A percentile compares a stretch with the other conserved stretches of the same genome.
Conservation (phyloP, 805 yeast genomes). For the Cyberlindnera sargentensis region DNA sequence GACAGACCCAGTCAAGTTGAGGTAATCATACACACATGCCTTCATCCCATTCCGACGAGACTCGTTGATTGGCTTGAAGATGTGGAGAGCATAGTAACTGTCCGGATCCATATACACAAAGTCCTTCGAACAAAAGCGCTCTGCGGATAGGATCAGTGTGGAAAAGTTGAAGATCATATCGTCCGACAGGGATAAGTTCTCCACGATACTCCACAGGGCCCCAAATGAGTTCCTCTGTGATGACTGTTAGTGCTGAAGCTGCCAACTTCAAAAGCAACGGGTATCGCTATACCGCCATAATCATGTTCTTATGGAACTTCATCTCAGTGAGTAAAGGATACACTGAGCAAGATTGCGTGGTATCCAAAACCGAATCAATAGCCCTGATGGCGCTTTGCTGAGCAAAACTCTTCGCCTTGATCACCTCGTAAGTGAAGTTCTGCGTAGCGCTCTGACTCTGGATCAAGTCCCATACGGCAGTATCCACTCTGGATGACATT, state of each 20-base stretch:
- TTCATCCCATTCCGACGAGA: slow-evolving; percentile 7
- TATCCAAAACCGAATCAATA: slow-evolving; percentile 3
- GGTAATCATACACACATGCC: slow-evolving; percentile 14
- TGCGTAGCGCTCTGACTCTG: slow-evolving; percentile 1
- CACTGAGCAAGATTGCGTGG: neutral
- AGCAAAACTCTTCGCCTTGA: slow-evolving; percentile 5
- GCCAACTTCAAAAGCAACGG: neutral
- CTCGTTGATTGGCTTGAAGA: slow-evolving; percentile 10
- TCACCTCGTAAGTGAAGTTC: slow-evolving; percentile 4
- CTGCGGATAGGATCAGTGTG: slow-evolving; percentile 1
- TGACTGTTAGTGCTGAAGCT: neutral
- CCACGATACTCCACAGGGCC: slow-evolving; percentile 1
- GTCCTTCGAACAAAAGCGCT: slow-evolving; percentile 4
- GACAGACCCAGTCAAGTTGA: slow-evolving; percentile 23
- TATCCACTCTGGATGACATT: slow-evolving; percentile 3
- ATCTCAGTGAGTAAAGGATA: slow-evolving; percentile 4
- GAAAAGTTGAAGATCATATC: neutral
- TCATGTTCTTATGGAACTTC: slow-evolving; percentile 1
- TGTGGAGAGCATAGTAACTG: slow-evolving; percentile 22
- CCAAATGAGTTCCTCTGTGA: slow-evolving; percentile 4
- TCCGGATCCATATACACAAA: slow-evolving; percentile 25
- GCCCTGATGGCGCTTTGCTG: neutral
- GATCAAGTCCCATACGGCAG: slow-evolving; percentile 1
- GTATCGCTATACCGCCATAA: slow-evolving; percentile 6
- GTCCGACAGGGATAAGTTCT: slow-evolving; percentile 3